These are phyloP conservation scores for Sphagnum contortum DNA, from an alignment of 225 moss, liverwort and hornwort genomes.

Conservation along the genomic window DNA sequence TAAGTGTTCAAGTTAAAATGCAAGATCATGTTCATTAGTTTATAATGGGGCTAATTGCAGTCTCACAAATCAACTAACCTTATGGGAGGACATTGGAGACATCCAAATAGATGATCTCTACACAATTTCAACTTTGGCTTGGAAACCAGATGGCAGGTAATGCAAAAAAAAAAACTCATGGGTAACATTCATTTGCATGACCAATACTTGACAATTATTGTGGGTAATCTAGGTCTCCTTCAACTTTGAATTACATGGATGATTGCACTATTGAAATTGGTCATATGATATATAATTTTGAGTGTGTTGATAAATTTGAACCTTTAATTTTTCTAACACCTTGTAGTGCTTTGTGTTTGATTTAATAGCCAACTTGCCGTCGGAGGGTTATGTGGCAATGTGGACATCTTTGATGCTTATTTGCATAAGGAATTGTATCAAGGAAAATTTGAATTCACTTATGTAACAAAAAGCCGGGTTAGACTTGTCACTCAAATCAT, in stretches of 20 bases:
- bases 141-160: slow-evolving; percentile 95
- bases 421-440: slow-evolving; percentile 64
- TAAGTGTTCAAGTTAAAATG: too few relatives aligned
- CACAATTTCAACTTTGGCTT: slow-evolving; percentile 60
- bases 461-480: slow-evolving; percentile 87
- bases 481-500: not conserved
- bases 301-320: too few relatives aligned
- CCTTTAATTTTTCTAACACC: too few relatives aligned
- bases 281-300: too few relatives aligned
- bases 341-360: not conserved
- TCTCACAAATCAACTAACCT: slow-evolving; percentile 48
- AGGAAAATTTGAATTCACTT: slow-evolving; percentile 79
- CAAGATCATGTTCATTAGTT: too few relatives aligned
- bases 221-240: too few relatives aligned
- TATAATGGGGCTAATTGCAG: slow-evolving; percentile 17
- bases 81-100: slow-evolving; percentile 79
- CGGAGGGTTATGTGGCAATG: slow-evolving; percentile 83
- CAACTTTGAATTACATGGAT: too few relatives aligned
- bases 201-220: not conserved
- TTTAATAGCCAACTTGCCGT: slow-evolving; percentile 61
- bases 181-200: too few relatives aligned
- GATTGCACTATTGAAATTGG: too few relatives aligned
- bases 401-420: slow-evolving; percentile 75
- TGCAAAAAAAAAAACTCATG: too few relatives aligned
- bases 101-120: slow-evolving; percentile 60